These are phyloP conservation scores for Wickerhamiella nectarea DNA, from an alignment of 805 yeast genomes.

Conservation along the genomic window DNA sequence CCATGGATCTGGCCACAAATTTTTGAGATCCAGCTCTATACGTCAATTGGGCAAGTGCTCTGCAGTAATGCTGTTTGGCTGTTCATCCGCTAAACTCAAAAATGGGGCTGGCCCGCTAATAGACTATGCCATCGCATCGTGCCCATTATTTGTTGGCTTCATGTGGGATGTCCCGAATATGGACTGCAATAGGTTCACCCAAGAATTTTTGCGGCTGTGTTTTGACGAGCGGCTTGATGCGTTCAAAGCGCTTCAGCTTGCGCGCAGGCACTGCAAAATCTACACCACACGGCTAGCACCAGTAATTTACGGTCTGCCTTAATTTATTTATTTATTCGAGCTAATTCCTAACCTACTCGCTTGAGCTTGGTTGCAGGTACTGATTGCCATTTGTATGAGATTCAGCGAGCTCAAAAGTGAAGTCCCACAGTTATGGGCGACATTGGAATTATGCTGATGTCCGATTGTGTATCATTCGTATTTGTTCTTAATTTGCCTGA, in stretches of 20 bases:
- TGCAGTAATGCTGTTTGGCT: conserved; percentile 56
- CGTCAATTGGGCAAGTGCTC: conserved; percentile 30
- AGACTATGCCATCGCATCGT: conserved; percentile 65
- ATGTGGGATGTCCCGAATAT: conserved; percentile 97
- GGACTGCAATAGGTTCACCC: conserved; percentile 73
- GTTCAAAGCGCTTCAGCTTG: conserved; percentile 40
- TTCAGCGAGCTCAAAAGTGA: no score
- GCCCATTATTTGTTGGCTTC: conserved; percentile 72
- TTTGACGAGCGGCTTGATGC: conserved; percentile 18
- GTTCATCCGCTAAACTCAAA: conserved; percentile 49
- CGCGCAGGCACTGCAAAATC: conserved; percentile 58
- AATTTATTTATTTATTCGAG: conserved; percentile 2
- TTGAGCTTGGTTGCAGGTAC: no score
- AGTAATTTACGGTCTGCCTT: conserved; percentile 76
- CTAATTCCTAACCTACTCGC: no score
- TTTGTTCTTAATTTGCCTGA: no score
- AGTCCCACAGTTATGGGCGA: no score
- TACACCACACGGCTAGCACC: conserved; percentile 90
- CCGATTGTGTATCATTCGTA: no score
- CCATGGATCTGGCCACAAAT: conserved; percentile 94
- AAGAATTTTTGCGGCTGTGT: conserved; percentile 35
- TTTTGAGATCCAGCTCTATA: conserved; percentile 42
- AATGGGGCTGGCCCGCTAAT: conserved; percentile 44
- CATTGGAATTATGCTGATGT: no score
- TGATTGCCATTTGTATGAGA: no score